These are phyloP conservation scores for Chaetomiaceae sp. DNA, from an alignment of 2,329 filamentous ascomycete species.

Conservation along the genomic window DNA sequence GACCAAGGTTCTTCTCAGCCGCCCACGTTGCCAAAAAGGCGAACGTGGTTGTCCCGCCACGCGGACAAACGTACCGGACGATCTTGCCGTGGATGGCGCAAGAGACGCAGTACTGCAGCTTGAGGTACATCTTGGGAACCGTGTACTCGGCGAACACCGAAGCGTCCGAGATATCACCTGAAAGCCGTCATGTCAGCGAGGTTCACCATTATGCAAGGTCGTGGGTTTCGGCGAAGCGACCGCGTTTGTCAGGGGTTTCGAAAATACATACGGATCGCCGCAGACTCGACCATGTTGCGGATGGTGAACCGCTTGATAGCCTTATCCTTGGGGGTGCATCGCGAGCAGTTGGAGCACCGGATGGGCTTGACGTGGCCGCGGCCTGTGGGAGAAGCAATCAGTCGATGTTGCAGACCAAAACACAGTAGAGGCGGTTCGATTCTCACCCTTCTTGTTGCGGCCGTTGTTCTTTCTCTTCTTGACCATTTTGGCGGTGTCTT, in stretches of 20 bases:
- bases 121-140: slow-evolving; percentile 99
- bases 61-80: slow-evolving; percentile 82
- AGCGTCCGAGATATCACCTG: slow-evolving; percentile 99
- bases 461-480: slow-evolving; percentile 63
- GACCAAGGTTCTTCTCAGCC: slow-evolving; percentile 45
- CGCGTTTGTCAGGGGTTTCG: not conserved
- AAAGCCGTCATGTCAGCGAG: slow-evolving; percentile 19
- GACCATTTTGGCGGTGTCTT: slow-evolving; percentile 62
- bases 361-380: slow-evolving; percentile 99
- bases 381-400: slow-evolving; percentile 36
- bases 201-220: not conserved
- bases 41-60: slow-evolving; percentile 52
- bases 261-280: slow-evolving; percentile 89
- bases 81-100: slow-evolving; percentile 99
- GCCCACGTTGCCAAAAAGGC: slow-evolving; percentile 35
- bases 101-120: slow-evolving; percentile 99
- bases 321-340: slow-evolving; percentile 98
- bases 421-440: not conserved
- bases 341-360: slow-evolving; percentile 68
- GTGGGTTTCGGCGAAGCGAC: not conserved
- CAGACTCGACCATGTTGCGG: slow-evolving; percentile 99
- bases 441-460: slow-evolving; percentile 31
- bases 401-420: not conserved
- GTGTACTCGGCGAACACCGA: slow-evolving; percentile 99
- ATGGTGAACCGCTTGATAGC: slow-evolving; percentile 99